Conservation (phyloP, 306 rosid species). For the Castanopsis chinensis region DNA sequence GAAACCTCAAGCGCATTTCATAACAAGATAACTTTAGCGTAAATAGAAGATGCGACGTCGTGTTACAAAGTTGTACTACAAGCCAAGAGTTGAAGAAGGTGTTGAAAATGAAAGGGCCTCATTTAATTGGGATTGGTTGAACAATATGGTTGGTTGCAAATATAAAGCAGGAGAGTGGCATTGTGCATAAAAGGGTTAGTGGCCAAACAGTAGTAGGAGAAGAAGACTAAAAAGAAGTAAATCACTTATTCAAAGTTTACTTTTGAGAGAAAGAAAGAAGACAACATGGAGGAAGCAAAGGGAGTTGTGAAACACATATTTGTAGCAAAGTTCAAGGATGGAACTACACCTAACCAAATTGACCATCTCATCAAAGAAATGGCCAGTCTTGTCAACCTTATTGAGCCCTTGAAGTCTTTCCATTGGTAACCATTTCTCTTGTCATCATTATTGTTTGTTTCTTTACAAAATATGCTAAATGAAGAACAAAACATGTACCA, state of each 20-base stretch:
- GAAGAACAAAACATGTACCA: background rate
- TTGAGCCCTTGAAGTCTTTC: background rate
- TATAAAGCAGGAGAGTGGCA: too few relatives aligned
- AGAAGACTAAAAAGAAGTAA: too few relatives aligned
- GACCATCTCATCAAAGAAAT: background rate
- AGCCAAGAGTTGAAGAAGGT: too few relatives aligned
- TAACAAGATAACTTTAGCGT: too few relatives aligned
- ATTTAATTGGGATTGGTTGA: too few relatives aligned
- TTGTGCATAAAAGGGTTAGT: too few relatives aligned
- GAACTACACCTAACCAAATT: background rate
- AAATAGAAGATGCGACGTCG: too few relatives aligned
- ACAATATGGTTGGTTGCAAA: too few relatives aligned
- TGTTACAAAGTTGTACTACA: too few relatives aligned
- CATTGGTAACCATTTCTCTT: background rate
- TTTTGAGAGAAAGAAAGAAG: background rate
- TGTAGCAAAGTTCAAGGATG: conserved; percentile 1
- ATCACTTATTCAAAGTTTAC: background rate
- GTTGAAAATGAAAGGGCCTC: too few relatives aligned
- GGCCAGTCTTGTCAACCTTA: background rate
- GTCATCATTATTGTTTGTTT: background rate
- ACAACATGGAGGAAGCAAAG: background rate
- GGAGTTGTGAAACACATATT: background rate
- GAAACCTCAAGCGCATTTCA: too few relatives aligned
- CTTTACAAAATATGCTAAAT: background rate
- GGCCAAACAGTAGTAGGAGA: too few relatives aligned